These are phyloP conservation scores for Rhizoclosmatium sp. DNA, from an alignment of 192 early-diverging fungal species.

Conservation along the genomic window DNA sequence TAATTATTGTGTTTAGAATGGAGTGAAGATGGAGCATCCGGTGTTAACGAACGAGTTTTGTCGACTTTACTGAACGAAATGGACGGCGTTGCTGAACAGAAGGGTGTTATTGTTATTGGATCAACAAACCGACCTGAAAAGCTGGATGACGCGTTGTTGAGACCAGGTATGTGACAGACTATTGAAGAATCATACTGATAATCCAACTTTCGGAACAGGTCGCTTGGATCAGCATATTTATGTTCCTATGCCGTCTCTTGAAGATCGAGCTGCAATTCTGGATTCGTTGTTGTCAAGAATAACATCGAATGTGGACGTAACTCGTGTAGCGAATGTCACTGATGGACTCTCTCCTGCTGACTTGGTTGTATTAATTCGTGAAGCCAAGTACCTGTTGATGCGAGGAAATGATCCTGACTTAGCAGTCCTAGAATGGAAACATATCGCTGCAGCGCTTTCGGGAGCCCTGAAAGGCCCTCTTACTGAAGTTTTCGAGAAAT, in stretches of 20 bases:
- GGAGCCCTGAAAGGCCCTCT: conserved; percentile 26
- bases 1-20: conserved; percentile 38
- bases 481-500: conserved; percentile 5
- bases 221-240: conserved; percentile 87
- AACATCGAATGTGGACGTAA: conserved; percentile 53
- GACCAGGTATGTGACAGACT: conserved; percentile 64
- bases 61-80: conserved; percentile 93
- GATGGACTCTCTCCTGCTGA: conserved; percentile 75
- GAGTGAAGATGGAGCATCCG: conserved; percentile 64
- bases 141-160: conserved; percentile 86
- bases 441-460: conserved; percentile 38
- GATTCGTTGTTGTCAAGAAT: neutral
- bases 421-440: conserved; percentile 22
- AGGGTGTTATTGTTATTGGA: conserved; percentile 83
- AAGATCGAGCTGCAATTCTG: conserved; percentile 73
- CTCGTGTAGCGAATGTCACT: conserved; percentile 59
- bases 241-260: conserved; percentile 52
- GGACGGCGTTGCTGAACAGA: conserved; percentile 89
- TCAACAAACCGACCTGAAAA: conserved; percentile 80
- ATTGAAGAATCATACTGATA: neutral
- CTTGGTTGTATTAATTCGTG: conserved; percentile 46
- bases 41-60: conserved; percentile 87
- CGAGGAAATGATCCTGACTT: neutral
- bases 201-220: conserved; percentile 27
- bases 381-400: conserved; percentile 16